Evolutionary conservation across 306 rosid genomes (phyloP).

Genomic region (Benincasa hispida): DNA sequence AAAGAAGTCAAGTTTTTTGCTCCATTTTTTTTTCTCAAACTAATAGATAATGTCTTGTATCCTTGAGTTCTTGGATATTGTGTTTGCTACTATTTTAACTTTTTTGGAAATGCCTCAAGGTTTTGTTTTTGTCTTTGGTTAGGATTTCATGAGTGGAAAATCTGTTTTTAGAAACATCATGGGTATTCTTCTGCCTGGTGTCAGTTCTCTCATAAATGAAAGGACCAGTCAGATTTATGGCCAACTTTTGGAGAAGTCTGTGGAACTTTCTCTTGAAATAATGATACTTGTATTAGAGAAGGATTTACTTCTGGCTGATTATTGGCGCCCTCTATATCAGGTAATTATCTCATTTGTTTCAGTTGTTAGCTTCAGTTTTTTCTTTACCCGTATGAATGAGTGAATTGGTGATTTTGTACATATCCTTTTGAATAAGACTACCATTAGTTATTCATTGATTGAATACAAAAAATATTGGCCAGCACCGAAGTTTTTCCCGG

Average conservation of each 20-base stretch:
- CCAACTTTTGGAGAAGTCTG: constrained; percentile 75
- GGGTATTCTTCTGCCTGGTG: constrained; percentile 85
- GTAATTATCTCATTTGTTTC: constrained; percentile 17
- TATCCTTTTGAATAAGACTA: not conserved
- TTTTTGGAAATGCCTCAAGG: not conserved
- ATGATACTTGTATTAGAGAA: constrained; percentile 68
- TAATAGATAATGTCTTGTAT: not conserved
- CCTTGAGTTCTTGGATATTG: not conserved
- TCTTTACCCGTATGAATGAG: not conserved
- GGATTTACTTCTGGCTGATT: constrained; percentile 81
- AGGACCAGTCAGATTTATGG: constrained; percentile 71
- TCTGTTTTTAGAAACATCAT: constrained; percentile 78
- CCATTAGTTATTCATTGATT: not conserved
- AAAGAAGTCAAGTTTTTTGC: too few relatives aligned
- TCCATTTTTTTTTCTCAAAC: not conserved
- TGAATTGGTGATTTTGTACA: not conserved
- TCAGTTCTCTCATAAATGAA: constrained; percentile 53
- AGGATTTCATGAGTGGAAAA: constrained; percentile 99
- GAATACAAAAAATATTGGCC: not conserved
- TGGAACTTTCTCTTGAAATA: constrained; percentile 81
- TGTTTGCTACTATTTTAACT: not conserved
- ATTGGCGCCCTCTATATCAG: constrained; percentile 91
- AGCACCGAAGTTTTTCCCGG: not conserved
- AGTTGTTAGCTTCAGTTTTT: not conserved
- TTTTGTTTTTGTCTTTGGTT: constrained; percentile 13